Evolutionary conservation across 2,329 filamentous ascomycete species (phyloP), one percentile per base, ranked within the genome.

Genomic region (Phaeosphaeria sp.): DNA sequence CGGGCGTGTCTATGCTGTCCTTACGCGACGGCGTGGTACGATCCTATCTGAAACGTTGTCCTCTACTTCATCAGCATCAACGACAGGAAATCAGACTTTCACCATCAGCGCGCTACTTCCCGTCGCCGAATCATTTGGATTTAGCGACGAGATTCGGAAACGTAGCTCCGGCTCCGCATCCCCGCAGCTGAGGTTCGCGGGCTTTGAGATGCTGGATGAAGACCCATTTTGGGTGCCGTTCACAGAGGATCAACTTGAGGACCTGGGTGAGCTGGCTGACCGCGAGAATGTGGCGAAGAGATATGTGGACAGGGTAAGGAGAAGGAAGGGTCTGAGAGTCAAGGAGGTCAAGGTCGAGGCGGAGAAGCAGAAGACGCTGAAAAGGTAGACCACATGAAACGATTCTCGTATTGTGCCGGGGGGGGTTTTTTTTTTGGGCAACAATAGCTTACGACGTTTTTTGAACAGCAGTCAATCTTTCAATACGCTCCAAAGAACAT

Each of bases 201-300:
- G 95, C 0, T 99, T 93, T 73, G 92, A 97, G 77, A 86, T 96
- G 67, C 83, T 98, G 1, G 93, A 98, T 75, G 90, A 97, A 79
- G 95, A 99, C 81, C 95, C 95, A 0, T 96, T 96, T 81, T 99
- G 95, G 95, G 93, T 96, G 47, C 95, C 95, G 1, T 93, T 92
- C 64, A 98, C 94, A 0, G 95, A 98, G 74, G 95, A 98, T 75
- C 92, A 99, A 72, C 79, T 99, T 51, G 95, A 99, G 83, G 95
- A 99, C 81, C 80, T 99, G 59, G 95, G 95, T 23, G 94, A 98
- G 82, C 82, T 94, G 74, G 95, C 92, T 3, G 95, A 99, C 79
- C 87, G 87, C 72, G 95, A 98, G 83, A 98, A 97, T 79, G 91
- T 98, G 50, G 95, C 95, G 22, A 97, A 96, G 86, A 82, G 91